Evolutionary conservation across 139 green algal genomes (phyloP).

Genomic region (Chlamydomonas incerta): DNA sequence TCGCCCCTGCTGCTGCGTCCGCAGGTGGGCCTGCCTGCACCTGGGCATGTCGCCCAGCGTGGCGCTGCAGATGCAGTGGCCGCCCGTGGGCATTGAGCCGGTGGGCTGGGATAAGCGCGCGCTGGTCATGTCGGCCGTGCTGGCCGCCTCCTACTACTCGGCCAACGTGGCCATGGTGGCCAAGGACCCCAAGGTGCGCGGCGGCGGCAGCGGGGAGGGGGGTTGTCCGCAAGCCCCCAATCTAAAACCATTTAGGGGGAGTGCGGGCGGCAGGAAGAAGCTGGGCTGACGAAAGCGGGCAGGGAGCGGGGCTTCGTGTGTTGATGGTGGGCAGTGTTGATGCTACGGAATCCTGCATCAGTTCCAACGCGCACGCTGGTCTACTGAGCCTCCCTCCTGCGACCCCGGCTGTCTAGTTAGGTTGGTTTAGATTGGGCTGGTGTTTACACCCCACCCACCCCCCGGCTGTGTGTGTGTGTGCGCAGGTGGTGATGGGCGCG

Average conservation of each 20-base stretch:
- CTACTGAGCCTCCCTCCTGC: no score
- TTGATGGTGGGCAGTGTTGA: no score
- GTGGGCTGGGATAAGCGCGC: constrained; percentile 66
- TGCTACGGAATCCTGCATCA: no score
- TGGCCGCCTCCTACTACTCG: constrained; percentile 63
- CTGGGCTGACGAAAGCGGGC: no score
- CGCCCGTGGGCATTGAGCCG: constrained; percentile 61
- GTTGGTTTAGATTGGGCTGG: no score
- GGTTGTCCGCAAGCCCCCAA: no score
- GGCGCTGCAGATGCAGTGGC: constrained; percentile 59
- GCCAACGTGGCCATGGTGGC: constrained; percentile 66
- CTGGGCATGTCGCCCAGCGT: constrained; percentile 44
- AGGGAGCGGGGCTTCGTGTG: no score
- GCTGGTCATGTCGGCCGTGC: constrained; percentile 63
- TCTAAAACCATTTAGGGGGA: background rate
- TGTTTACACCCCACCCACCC: no score
- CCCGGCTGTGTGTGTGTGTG: no score
- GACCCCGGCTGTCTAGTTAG: no score
- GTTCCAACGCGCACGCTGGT: no score
- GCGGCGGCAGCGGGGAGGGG: background rate
- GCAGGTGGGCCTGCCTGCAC: constrained; percentile 57
- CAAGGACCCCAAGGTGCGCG: constrained; percentile 62
- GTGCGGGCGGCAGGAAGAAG: background rate
- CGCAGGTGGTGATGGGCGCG: constrained; percentile 49
- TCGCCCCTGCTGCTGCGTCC: no score